Evolutionary conservation across 495 filamentous ascomycete species (phyloP), one percentile per base, ranked within the genome.

Genomic region (Hyaloscypha finlandica): DNA sequence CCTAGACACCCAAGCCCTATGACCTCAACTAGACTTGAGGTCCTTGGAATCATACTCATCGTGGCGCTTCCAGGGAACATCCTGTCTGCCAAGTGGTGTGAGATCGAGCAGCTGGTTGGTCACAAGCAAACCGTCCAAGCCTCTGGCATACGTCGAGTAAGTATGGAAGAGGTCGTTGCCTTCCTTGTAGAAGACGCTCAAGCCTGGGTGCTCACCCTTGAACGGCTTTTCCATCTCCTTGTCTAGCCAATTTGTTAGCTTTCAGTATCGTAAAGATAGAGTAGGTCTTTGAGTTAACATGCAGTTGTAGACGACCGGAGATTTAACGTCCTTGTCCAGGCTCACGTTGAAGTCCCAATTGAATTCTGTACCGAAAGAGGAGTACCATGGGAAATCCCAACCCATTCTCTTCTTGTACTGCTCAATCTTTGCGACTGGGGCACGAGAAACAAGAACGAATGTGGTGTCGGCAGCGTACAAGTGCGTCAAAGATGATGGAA

Each of bases 321-420:
- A 71, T 11, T 61, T 59, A 6, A 74, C 70, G 2, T 32, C 65
- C 35, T 67, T 64, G 48, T 78, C 74, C 29, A 73, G 35, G 12
- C 71, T 74, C 12, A 63, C 77, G 33, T 74, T 66, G 68, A 76
- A 78, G 63, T 78, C 77, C 62, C 75, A 77, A 59, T 78, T 78
- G 70, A 78, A 78, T 39, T 75, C 71, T 19, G 61, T 66, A 3
- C 67, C 72, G 31, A 68, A 66, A 63, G 71, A 74, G 12, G 73
- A 75, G 29, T 73, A 74, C 75, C 79, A 81, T 22, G 79, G 79
- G 59, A 81, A 79, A 9, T 67, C 71, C 81, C 79, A 83, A 6
- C 76, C 78, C 71, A 78, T 78, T 52, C 73, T 68, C 16, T 74
- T 66, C 53, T 74, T 73, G 70, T 74, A 83, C n/a, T 68, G 73